These are phyloP conservation scores for Entomortierella lignicola DNA, from an alignment of 192 early-diverging fungal genomes.

Conservation along the genomic window DNA sequence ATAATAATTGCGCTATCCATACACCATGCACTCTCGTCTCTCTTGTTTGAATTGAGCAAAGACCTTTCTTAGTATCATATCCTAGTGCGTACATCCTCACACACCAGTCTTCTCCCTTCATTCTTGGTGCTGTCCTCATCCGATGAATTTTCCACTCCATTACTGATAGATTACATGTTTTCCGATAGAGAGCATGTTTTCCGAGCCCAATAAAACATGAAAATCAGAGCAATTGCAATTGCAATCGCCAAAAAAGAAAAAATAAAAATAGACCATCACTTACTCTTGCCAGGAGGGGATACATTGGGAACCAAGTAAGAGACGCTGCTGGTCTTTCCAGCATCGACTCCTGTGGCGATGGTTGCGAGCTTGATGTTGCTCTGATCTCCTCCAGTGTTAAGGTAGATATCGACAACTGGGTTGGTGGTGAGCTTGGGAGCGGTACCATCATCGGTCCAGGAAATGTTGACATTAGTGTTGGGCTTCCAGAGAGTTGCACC, in stretches of 20 bases:
- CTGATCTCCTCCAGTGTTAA: constrained; percentile 37
- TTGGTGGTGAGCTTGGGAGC: constrained; percentile 13
- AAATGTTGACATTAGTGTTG: constrained; percentile 30
- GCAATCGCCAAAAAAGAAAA: no score
- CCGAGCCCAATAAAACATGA: no score
- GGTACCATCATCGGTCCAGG: constrained; percentile 20
- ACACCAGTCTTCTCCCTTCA: no score
- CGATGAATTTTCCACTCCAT: no score
- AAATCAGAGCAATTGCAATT: no score
- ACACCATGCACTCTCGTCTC: constrained; percentile 1
- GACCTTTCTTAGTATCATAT: no score
- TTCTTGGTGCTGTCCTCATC: no score
- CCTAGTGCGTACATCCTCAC: no score
- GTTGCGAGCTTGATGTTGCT: constrained; percentile 13
- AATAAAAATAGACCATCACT: constrained; percentile 3
- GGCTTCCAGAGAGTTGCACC: constrained; percentile 21
- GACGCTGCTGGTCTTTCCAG: neutral
- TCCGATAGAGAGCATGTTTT: no score
- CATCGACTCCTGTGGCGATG: constrained; percentile 16
- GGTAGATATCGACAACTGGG: constrained; percentile 36
- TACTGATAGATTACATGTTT: no score
- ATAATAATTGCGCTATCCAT: neutral
- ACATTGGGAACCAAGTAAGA: constrained; percentile 31
- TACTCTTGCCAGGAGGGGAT: constrained; percentile 44
- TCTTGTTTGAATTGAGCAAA: no score